These are phyloP conservation scores for Thuidium tamariscinum DNA, from an alignment of 225 moss, liverwort and hornwort genomes.

Conservation along the genomic window DNA sequence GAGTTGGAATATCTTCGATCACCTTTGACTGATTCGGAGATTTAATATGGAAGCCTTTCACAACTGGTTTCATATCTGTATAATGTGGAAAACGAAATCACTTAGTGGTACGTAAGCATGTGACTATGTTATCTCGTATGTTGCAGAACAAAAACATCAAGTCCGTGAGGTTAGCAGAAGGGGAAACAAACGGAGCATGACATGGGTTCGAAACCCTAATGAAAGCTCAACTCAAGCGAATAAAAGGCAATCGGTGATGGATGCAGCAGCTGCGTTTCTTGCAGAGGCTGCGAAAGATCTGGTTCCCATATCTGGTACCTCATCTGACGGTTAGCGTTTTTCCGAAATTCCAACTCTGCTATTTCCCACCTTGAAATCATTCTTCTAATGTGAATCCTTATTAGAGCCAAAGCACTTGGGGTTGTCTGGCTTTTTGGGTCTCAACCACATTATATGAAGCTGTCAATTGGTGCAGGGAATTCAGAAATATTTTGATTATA, in stretches of 20 bases:
- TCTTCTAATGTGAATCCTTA: not conserved
- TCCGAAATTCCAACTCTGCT: not conserved
- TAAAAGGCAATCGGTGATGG: slow-evolving; percentile 31
- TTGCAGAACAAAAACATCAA: slow-evolving; percentile 48
- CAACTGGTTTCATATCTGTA: not conserved
- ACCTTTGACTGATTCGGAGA: not conserved
- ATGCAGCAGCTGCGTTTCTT: slow-evolving; percentile 65
- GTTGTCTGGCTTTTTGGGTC: not conserved
- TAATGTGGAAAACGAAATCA: not conserved
- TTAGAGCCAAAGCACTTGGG: not conserved
- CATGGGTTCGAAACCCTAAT: slow-evolving; percentile 23
- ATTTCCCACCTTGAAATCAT: not conserved
- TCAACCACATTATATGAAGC: not conserved
- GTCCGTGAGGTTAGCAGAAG: slow-evolving; percentile 38
- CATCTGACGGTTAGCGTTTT: slow-evolving; percentile 10
- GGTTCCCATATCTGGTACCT: not conserved
- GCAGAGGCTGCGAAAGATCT: slow-evolving; percentile 58
- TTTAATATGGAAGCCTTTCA: not conserved
- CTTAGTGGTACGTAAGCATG: not conserved
- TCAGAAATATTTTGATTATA: not conserved
- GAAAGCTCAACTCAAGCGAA: not conserved
- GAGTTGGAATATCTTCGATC: not conserved
- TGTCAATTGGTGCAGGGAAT: not conserved
- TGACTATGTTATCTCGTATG: not conserved
- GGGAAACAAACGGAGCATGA: slow-evolving; percentile 24